Evolutionary conservation across 1,284 basidiomycete genomes (phyloP).

Genomic region (Tylopilus orsonianus): DNA sequence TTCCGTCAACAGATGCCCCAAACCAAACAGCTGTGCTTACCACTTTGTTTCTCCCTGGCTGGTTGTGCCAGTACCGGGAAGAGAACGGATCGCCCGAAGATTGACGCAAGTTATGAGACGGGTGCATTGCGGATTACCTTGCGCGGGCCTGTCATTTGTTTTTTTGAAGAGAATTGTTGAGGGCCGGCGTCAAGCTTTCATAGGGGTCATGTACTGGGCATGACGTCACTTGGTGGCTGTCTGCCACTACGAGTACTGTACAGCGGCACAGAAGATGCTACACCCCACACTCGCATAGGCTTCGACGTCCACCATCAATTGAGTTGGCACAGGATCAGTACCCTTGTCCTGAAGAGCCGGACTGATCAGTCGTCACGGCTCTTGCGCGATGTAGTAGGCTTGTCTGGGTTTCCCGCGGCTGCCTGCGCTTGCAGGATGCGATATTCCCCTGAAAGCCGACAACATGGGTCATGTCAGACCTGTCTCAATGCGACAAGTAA

Average conservation of each 20-base stretch:
- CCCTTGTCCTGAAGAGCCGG: too few relatives aligned
- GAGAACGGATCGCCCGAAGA: constrained; percentile 28
- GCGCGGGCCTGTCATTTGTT: not conserved
- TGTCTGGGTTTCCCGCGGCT: constrained; percentile 14
- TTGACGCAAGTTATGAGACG: constrained; percentile 26
- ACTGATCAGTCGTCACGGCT: not conserved
- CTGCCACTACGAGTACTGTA: not conserved
- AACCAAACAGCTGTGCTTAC: constrained; percentile 13
- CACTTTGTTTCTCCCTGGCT: constrained; percentile 35
- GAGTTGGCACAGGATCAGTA: too few relatives aligned
- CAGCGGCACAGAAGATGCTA: not conserved
- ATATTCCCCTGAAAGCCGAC: constrained; percentile 19
- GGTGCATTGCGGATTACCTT: constrained; percentile 19
- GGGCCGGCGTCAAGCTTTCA: constrained; percentile 18
- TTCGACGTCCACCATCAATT: too few relatives aligned
- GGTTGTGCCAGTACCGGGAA: constrained; percentile 35
- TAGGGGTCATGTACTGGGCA: constrained; percentile 21
- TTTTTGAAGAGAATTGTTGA: constrained; percentile 11
- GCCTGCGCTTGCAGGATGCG: constrained; percentile 25
- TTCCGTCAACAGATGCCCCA: not conserved
- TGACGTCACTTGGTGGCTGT: constrained; percentile 28
- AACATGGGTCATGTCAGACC: not conserved
- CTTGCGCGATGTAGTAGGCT: constrained; percentile 8
- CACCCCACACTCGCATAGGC: too few relatives aligned
- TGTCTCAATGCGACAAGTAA: not conserved